A percentile compares a stretch with the other conserved stretches of the same genome.
phyloP scores from a whole-genome alignment of 2,329 filamentous ascomycete genomes.

The Tricladium varicosporioides region DNA sequence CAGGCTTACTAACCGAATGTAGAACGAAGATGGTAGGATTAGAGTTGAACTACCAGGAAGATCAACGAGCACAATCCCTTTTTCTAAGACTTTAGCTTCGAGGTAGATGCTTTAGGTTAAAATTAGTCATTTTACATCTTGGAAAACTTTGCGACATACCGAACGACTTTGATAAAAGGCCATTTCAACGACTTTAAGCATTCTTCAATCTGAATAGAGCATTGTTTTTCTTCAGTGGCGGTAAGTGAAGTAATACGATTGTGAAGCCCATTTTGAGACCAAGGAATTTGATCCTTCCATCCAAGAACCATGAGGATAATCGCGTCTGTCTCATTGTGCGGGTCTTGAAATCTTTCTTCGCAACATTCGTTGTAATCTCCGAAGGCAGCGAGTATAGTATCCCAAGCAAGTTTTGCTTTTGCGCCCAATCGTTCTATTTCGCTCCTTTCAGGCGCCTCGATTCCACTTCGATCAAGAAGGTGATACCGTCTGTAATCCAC shows the following conservation, averaged over 20 bases:
- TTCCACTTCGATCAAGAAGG: slow-evolving; percentile 6
- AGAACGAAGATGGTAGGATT: no score
- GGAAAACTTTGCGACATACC: slow-evolving; percentile 5
- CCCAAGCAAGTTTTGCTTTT: slow-evolving; percentile 14
- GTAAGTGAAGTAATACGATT: slow-evolving; percentile 1
- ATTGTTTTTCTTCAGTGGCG: slow-evolving; percentile 2
- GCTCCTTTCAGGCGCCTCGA: neutral
- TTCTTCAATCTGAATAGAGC: slow-evolving; percentile 3
- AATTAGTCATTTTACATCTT: neutral
- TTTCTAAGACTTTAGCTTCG: slow-evolving; percentile 9
- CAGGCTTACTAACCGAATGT: no score
- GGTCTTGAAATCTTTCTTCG: slow-evolving; percentile 6
- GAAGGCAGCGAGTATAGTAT: slow-evolving; percentile 13
- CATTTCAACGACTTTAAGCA: slow-evolving; percentile 11
- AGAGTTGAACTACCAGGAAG: slow-evolving; percentile 13
- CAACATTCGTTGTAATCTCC: slow-evolving; percentile 5
- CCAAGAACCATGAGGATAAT: slow-evolving; percentile 7
- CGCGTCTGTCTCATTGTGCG: slow-evolving; percentile 2
- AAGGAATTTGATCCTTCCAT: slow-evolving; percentile 14
- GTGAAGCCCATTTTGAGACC: slow-evolving; percentile 11
- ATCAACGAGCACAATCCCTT: slow-evolving; percentile 18
- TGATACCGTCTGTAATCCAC: slow-evolving; percentile 15
- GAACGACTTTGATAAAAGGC: slow-evolving; percentile 18
- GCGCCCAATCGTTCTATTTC: slow-evolving; percentile 5
- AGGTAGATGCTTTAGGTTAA: slow-evolving; percentile 11